Percentiles rank a stretch among this genome's conserved stretches.
These are phyloP conservation scores for Takakia lepidozioides DNA, from an alignment of 225 moss, liverwort and hornwort genomes.

Conservation along the genomic window DNA sequence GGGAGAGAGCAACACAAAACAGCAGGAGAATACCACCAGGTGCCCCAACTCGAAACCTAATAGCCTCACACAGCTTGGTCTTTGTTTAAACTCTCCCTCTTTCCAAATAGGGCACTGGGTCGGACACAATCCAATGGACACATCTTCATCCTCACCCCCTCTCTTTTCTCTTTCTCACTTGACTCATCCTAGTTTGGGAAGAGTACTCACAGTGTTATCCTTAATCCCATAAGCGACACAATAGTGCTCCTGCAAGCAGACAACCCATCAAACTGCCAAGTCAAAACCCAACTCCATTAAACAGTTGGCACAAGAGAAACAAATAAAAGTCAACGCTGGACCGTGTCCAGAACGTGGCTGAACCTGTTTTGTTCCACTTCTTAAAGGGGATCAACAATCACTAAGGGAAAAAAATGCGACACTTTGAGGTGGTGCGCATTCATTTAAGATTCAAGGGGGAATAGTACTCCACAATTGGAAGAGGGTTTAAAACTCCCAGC, in stretches of 20 bases:
- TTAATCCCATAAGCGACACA: slow-evolving; percentile 83
- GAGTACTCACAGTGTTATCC: slow-evolving; percentile 54
- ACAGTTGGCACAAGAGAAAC: background rate
- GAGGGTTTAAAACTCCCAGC: background rate
- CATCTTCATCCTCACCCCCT: background rate
- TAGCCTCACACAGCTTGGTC: no score
- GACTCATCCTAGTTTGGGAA: background rate
- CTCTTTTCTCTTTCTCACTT: background rate
- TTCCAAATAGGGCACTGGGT: no score
- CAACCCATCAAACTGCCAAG: background rate
- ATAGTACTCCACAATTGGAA: background rate
- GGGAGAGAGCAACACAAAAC: no score
- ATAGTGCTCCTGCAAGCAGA: slow-evolving; percentile 63
- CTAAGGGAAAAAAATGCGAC: background rate
- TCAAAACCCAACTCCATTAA: no score
- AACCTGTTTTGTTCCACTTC: no score
- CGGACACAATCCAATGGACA: no score
- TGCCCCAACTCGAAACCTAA: background rate
- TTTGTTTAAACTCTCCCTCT: no score
- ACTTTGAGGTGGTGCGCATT: no score
- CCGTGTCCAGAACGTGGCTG: background rate
- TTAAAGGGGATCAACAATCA: background rate
- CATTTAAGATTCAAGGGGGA: no score
- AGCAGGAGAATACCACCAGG: background rate
- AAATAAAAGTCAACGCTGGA: background rate